Evolutionary conservation across 129 eudicot genomes (phyloP).

Genomic region (Cynara cardunculus): DNA sequence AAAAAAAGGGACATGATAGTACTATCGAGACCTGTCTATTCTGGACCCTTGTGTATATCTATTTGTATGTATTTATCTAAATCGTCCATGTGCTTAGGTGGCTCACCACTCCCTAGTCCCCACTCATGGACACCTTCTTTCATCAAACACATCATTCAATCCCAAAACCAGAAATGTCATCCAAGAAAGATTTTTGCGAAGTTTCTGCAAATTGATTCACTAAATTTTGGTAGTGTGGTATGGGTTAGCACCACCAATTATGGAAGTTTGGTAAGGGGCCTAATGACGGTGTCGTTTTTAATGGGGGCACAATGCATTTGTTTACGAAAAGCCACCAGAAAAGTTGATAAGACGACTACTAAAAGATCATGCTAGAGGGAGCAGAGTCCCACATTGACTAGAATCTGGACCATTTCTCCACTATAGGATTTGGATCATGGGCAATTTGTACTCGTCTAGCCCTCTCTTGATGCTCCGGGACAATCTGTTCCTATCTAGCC

Average conservation of each 20-base stretch:
- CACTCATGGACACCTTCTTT: slow-evolving; percentile 19
- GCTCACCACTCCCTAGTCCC: slow-evolving; percentile 13
- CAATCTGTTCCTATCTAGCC: no score
- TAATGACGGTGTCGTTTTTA: neutral
- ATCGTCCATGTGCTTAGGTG: slow-evolving; percentile 31
- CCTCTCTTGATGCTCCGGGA: no score
- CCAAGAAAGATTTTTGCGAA: slow-evolving; percentile 6
- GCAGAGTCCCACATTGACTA: neutral
- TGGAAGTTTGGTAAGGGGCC: slow-evolving; percentile 26
- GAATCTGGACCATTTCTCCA: neutral
- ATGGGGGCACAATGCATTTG: slow-evolving; percentile 14
- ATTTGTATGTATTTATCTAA: slow-evolving; percentile 21
- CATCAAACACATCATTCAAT: slow-evolving; percentile 18
- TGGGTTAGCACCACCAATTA: neutral
- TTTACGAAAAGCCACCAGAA: slow-evolving; percentile 23
- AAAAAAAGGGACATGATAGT: slow-evolving; percentile 26
- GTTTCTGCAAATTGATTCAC: neutral
- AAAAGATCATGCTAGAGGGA: neutral
- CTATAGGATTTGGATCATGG: no score
- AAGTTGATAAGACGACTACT: slow-evolving; percentile 5
- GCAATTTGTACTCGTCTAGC: no score
- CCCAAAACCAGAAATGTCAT: slow-evolving; percentile 1
- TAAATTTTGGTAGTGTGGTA: slow-evolving; percentile 11
- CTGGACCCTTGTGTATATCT: slow-evolving; percentile 25
- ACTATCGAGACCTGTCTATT: slow-evolving; percentile 22